A percentile compares a stretch with the other conserved stretches of the same genome.
phyloP scores from a whole-genome alignment of 176 grass and related monocot genomes.

The Eleusine indica region DNA sequence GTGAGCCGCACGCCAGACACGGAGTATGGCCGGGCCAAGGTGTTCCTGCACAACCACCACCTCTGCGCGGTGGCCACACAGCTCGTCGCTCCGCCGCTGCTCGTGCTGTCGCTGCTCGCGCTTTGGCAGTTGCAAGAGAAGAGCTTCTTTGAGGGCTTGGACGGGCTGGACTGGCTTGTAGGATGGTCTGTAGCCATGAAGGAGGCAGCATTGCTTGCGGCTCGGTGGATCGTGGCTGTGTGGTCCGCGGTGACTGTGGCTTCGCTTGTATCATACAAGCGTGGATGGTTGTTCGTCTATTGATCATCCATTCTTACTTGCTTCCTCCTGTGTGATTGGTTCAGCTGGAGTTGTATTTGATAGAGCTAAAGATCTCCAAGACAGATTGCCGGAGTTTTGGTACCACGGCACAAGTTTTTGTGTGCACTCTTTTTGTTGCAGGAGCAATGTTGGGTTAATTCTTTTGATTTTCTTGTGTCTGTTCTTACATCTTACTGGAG shows the following conservation, averaged over 20 bases:
- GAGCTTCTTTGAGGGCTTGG: constrained; percentile 58
- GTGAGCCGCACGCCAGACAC: constrained; percentile 60
- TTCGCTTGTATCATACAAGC: constrained; percentile 69
- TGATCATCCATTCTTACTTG: constrained; percentile 43
- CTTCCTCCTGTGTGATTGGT: constrained; percentile 10
- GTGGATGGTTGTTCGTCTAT: constrained; percentile 73
- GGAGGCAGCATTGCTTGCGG: constrained; percentile 72
- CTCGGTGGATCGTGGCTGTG: constrained; percentile 67
- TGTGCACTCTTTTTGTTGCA: constrained; percentile 6
- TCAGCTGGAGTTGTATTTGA: constrained; percentile 50
- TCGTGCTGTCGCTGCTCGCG: constrained; percentile 65
- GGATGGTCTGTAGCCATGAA: constrained; percentile 69
- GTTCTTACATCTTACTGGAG: constrained; percentile 36
- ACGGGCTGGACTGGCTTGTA: constrained; percentile 43
- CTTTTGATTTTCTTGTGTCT: constrained; percentile 27
- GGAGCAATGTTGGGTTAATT: constrained; percentile 33
- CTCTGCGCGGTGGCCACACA: constrained; percentile 71
- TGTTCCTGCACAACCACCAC: constrained; percentile 93
- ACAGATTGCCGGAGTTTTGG: constrained; percentile 29
- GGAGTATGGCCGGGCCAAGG: constrained; percentile 87
- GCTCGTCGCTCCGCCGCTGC: constrained; percentile 57
- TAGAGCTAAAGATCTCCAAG: constrained; percentile 22
- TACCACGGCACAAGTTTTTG: constrained; percentile 42
- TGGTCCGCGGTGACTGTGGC: constrained; percentile 51
- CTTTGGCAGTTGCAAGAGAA: constrained; percentile 67